Evolutionary conservation across 768 basidiomycete genomes (phyloP).

Genomic region (Amanita rimosa): DNA sequence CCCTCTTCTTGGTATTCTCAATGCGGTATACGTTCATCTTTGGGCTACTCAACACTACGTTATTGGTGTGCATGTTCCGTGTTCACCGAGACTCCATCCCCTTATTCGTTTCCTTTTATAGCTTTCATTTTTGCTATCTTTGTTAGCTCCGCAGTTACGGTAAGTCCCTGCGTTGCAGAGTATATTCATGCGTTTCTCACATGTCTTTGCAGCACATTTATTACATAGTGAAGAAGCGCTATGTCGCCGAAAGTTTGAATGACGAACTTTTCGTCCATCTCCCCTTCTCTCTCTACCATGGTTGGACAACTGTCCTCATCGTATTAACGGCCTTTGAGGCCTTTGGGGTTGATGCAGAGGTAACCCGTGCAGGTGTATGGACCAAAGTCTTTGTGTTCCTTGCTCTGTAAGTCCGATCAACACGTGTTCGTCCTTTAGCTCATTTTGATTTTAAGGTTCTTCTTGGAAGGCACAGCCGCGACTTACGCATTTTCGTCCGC

Average conservation of each 20-base stretch:
- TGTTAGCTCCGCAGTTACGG: conserved; percentile 62
- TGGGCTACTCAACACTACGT: conserved; percentile 75
- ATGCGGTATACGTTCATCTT: conserved; percentile 80
- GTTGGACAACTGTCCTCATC: conserved; percentile 81
- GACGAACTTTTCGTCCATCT: conserved; percentile 92
- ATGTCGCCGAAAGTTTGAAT: conserved; percentile 45
- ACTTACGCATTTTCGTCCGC: conserved; percentile 87
- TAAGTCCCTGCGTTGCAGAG: conserved; percentile 14
- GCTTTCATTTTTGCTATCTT: conserved; percentile 86
- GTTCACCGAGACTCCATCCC: neutral
- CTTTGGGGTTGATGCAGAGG: conserved; percentile 69
- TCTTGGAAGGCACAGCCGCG: conserved; percentile 87
- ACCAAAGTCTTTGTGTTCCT: conserved; percentile 96
- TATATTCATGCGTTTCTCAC: conserved; percentile 11
- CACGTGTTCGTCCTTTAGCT: conserved; percentile 3
- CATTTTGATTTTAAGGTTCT: conserved; percentile 43
- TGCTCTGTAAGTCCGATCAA: conserved; percentile 46
- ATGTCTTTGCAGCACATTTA: conserved; percentile 69
- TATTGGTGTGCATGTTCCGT: conserved; percentile 28
- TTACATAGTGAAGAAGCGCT: conserved; percentile 86
- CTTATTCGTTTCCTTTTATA: conserved; percentile 15
- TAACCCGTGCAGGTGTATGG: conserved; percentile 66
- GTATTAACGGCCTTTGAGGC: conserved; percentile 79
- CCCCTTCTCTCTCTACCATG: conserved; percentile 94
- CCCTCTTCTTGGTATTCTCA: conserved; percentile 77